phyloP scores from a whole-genome alignment of 2,329 filamentous ascomycete species.

The Colletotrichum echinochloae region DNA sequence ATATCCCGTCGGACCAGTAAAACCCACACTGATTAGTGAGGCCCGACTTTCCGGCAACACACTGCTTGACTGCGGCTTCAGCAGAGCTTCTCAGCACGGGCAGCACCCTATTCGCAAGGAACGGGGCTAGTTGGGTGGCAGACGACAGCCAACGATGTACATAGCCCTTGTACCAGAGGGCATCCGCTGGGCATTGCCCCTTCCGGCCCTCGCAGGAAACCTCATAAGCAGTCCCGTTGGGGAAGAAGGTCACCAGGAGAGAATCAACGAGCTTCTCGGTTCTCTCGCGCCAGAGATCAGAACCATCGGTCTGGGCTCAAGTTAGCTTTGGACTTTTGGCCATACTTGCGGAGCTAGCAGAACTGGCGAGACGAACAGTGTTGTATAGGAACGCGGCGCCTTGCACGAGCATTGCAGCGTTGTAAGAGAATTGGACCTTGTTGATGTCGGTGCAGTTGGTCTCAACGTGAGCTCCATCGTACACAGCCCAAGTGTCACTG shows the following conservation, averaged over 20 bases:
- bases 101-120: conserved; percentile 57
- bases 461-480: conserved; percentile 65
- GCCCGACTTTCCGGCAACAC: conserved; percentile 58
- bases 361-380: conserved; percentile 46
- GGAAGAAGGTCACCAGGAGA: conserved; percentile 60
- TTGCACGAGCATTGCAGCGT: conserved; percentile 63
- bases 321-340: conserved; percentile 42
- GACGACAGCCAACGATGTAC: conserved; percentile 65
- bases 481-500: conserved; percentile 65
- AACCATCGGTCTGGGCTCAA: conserved; percentile 54
- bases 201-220: conserved; percentile 66
- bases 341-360: too few species aligned
- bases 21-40: conserved; percentile 56
- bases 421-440: conserved; percentile 66
- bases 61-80: conserved; percentile 61
- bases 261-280: conserved; percentile 54
- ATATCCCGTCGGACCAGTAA: conserved; percentile 54
- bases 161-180: conserved; percentile 69
- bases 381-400: conserved; percentile 73
- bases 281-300: conserved; percentile 48
- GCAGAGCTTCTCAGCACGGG: conserved; percentile 61
- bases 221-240: conserved; percentile 70
- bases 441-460: conserved; percentile 66
- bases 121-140: conserved; percentile 63
- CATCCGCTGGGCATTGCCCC: conserved; percentile 66